Conservation (phyloP, 2,329 filamentous ascomycete genomes). For the Aureobasidium sp. region DNA sequence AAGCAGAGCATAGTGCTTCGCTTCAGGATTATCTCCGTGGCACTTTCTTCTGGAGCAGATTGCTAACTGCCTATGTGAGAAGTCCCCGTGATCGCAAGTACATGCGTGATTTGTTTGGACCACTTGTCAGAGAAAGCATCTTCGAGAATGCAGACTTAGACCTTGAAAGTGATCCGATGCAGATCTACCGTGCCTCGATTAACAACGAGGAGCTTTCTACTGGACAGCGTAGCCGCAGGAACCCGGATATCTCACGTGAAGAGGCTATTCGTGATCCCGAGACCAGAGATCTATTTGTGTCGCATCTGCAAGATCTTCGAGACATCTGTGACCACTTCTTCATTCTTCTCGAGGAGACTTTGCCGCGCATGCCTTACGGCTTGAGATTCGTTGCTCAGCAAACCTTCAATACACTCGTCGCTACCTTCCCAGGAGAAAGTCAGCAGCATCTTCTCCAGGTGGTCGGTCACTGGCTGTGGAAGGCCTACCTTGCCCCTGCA, state of each 20-base stretch:
- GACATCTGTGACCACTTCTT: slow-evolving; percentile 94
- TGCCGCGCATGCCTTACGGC: slow-evolving; percentile 88
- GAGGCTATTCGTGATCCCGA: slow-evolving; percentile 93
- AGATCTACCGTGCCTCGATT: slow-evolving; percentile 91
- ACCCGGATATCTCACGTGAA: slow-evolving; percentile 79
- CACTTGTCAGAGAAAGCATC: slow-evolving; percentile 82
- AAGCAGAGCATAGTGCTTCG: slow-evolving; percentile 64
- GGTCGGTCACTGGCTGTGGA: slow-evolving; percentile 89
- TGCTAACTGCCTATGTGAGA: slow-evolving; percentile 79
- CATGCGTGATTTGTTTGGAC: slow-evolving; percentile 75
- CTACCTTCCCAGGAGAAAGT: slow-evolving; percentile 73
- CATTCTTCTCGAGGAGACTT: slow-evolving; percentile 67
- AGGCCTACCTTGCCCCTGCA: slow-evolving; percentile 84
- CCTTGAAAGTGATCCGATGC: slow-evolving; percentile 92
- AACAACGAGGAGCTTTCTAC: slow-evolving; percentile 96
- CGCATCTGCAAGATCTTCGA: slow-evolving; percentile 84
- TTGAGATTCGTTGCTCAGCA: slow-evolving; percentile 82
- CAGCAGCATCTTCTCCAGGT: slow-evolving; percentile 72
- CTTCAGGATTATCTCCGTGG: slow-evolving; percentile 82
- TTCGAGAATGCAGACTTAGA: slow-evolving; percentile 87
- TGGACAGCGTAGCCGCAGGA: slow-evolving; percentile 71
- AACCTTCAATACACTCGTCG: slow-evolving; percentile 69
- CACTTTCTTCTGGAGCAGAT: slow-evolving; percentile 87
- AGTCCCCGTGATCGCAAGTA: slow-evolving; percentile 91
- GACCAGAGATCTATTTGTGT: slow-evolving; percentile 85